Evolutionary conservation across 139 green algal species (phyloP), one percentile per base, ranked within the genome.

Genomic region (Tetraselmis chui): DNA sequence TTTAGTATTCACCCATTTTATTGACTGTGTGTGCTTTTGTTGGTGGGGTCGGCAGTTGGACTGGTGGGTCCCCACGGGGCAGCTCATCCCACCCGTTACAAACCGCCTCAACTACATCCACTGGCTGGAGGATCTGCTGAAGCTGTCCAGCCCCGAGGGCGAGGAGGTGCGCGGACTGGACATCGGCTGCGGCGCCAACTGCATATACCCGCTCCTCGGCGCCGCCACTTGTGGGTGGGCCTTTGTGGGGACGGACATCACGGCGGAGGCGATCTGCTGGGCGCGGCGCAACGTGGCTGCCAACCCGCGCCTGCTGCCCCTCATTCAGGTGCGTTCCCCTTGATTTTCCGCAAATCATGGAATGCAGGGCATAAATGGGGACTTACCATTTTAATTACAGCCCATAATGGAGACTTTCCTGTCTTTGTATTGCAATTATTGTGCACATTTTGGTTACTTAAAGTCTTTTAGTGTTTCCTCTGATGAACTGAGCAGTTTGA

Each of bases 171-270:
- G 82, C 24, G 95, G 92, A 0, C 59, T 99, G 59, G 96, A 99
- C 91, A 86, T 99, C 25, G 96, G 96, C 27, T 97, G 92, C 82
- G 96, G 96, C 1, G 95, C 94, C 30, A 98, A 94, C 86, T 86
- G 92, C n/a, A 97, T 99, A 83, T 99, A 98, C 88, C 91, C 91
- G 29, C 89, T 99, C 80, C 86, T 99, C 59, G 96, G 95, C 1
- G 94, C 95, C 11, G 86, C 90, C 22, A 82, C 94, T 23, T 89
- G 89, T 77, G 88, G 92, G 31, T 99, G 96, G 96, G 30, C 76
- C 32, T 95, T 98, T 89, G 86, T 97, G 59, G 96, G 88, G 5
- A 79, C 86, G 31, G 96, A 98, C 86, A 83, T 97, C 29, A 96
- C 91, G 0, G 76, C 90, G 2, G 87, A 81, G 0, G 90, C 92